phyloP scores from a whole-genome alignment of 805 yeast genomes.

The Ogataea dorogensis region DNA sequence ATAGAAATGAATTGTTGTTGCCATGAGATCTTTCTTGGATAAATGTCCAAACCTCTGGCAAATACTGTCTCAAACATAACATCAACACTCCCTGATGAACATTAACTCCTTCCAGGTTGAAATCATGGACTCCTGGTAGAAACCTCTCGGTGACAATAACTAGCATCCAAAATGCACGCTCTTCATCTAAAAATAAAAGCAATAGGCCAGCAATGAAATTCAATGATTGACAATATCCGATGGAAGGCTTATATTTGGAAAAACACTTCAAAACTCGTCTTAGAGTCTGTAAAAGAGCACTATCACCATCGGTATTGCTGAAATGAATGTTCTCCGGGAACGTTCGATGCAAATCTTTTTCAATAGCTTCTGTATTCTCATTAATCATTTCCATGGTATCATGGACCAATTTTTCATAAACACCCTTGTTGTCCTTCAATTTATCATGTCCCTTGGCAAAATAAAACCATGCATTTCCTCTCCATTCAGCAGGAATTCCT shows the following conservation, averaged over 20 bases:
- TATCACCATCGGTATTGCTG: constrained; percentile 53
- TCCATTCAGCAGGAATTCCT: constrained; percentile 96
- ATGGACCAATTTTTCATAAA: constrained; percentile 65
- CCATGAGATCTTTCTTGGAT: constrained; percentile 33
- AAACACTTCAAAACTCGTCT: constrained; percentile 83
- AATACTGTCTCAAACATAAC: constrained; percentile 78
- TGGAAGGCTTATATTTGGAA: constrained; percentile 79
- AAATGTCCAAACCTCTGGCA: constrained; percentile 75
- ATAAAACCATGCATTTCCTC: constrained; percentile 96
- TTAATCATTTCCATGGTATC: constrained; percentile 55
- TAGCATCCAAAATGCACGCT: constrained; percentile 91
- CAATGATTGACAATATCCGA: constrained; percentile 94
- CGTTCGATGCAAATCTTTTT: constrained; percentile 88
- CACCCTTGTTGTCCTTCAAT: constrained; percentile 65
- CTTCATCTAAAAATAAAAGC: constrained; percentile 84
- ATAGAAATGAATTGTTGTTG: constrained; percentile 48
- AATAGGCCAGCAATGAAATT: constrained; percentile 89
- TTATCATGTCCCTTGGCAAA: constrained; percentile 75
- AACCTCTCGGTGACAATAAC: constrained; percentile 83
- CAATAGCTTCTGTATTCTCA: constrained; percentile 87
- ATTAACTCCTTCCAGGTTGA: constrained; percentile 89
- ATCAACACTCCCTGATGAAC: constrained; percentile 92
- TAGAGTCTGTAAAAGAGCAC: constrained; percentile 64
- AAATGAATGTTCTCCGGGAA: constrained; percentile 92
- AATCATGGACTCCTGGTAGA: constrained; percentile 88